Evolutionary conservation across 1,139 yeast species (phyloP), one percentile per base, ranked within the genome.

Genomic region (Sugiyamaella xylanicola): DNA sequence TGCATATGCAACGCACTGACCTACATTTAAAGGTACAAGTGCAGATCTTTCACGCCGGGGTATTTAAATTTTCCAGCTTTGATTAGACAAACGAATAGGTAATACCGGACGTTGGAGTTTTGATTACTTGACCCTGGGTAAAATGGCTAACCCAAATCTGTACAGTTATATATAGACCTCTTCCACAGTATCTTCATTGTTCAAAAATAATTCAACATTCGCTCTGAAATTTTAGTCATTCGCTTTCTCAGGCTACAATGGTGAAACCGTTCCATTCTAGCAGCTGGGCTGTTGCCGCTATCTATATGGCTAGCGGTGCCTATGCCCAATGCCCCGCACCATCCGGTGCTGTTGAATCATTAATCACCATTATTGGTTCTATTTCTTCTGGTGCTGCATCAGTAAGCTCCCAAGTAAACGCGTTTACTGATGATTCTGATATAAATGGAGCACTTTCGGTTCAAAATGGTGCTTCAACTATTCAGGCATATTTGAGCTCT

Each of bases 391-490:
- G 20, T 11, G 49, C 49, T 45, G 16, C 41, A 2, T 36, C 42
- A 2, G 41, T 45, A 11, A 45, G 19, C 21, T n/a, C 39, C 19
- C 25, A 39, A 17, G 51, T 48, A 8, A 17, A 15, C 3, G 17
- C 45, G 3, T 48, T 48, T 29, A 13, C 21, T 13, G 29, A 17
- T 15, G 17, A 32, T 15, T 16, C 17, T 22, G 49, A 40, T 36
- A 15, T 43, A 2, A 7, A 9, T 15, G 49, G 45, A 2, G 54
- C 54, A 40, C 54, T 51, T 29, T 20, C 8, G n/a, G 27, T 50
- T 22, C 53, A 44, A 29, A 36, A 21, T 21, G 43, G 32, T 2
- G 54, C 43, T 4, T 13, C 37, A 11, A 25, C 44, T 1, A 19
- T 51, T 13, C 37, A 35, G 15, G 41, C 11, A n/a, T 16, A 20